Conservation (phyloP, 2,329 filamentous ascomycete genomes). For the Acrodontium crateriforme region DNA sequence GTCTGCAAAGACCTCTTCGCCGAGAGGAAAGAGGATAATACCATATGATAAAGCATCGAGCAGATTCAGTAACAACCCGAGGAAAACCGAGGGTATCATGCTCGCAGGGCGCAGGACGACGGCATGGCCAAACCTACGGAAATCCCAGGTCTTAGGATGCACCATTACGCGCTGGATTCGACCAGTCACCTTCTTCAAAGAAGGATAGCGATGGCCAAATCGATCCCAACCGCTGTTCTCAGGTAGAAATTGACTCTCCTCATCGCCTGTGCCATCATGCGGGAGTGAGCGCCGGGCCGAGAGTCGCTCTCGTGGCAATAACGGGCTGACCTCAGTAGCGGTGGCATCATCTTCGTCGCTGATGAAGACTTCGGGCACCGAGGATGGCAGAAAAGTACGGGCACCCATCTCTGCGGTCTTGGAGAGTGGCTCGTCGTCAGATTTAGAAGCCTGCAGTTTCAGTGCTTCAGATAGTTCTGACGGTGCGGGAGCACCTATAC, state of each 20-base stretch:
- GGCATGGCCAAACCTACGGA: slow-evolving; percentile 47
- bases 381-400: slow-evolving; percentile 4
- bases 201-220: slow-evolving; percentile 18
- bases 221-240: slow-evolving; percentile 16
- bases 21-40: slow-evolving; percentile 79
- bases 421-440: too few relatives aligned
- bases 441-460: background rate
- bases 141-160: slow-evolving; percentile 61
- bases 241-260: slow-evolving; percentile 11
- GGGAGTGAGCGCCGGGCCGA: slow-evolving; percentile 10
- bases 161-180: slow-evolving; percentile 23
- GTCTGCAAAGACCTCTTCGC: slow-evolving; percentile 69
- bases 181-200: slow-evolving; percentile 6
- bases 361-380: slow-evolving; percentile 17
- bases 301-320: slow-evolving; percentile 22
- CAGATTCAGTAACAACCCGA: slow-evolving; percentile 82
- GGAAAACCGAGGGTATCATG: slow-evolving; percentile 70
- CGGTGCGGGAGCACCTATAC: background rate
- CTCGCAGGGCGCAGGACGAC: slow-evolving; percentile 53
- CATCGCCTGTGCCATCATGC: slow-evolving; percentile 11
- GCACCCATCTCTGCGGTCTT: too few relatives aligned
- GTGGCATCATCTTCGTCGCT: slow-evolving; percentile 12
- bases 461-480: slow-evolving; percentile 6
- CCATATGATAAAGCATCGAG: slow-evolving; percentile 91
- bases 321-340: slow-evolving; percentile 19